A percentile compares a stretch with the other conserved stretches of the same genome.
Conservation (phyloP, 345 rosid genomes). For the Acer saccharum region DNA sequence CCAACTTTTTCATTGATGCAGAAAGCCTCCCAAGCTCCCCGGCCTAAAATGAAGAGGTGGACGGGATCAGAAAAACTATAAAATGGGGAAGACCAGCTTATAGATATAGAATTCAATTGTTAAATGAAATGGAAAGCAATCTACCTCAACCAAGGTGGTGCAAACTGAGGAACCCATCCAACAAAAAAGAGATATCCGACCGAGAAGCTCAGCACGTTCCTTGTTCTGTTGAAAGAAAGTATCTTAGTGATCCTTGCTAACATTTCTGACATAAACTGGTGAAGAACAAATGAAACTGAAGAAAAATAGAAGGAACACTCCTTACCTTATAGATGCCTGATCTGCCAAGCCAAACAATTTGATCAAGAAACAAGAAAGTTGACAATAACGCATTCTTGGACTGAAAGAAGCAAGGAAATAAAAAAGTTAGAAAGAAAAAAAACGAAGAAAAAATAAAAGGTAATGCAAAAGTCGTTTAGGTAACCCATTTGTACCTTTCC, state of each 20-base stretch:
- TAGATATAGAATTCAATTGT: not conserved
- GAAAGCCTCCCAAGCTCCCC: constrained; percentile 92
- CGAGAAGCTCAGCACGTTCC: constrained; percentile 74
- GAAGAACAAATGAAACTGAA: constrained; percentile 1
- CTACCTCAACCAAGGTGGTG: constrained; percentile 81
- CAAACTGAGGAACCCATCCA: constrained; percentile 95
- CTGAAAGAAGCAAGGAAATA: constrained; percentile 45
- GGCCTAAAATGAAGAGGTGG: constrained; percentile 40
- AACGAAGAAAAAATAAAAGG: not conserved
- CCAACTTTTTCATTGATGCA: constrained; percentile 74
- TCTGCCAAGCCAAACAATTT: constrained; percentile 96
- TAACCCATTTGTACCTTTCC: constrained; percentile 64
- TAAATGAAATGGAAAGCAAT: constrained; percentile 17
- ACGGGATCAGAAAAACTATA: not conserved
- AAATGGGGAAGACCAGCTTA: no score
- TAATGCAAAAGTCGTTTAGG: not conserved
- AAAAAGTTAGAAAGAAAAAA: constrained; percentile 13
- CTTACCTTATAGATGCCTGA: constrained; percentile 89
- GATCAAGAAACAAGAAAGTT: constrained; percentile 94
- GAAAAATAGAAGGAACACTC: not conserved
- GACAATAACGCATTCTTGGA: constrained; percentile 87
- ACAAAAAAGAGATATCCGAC: constrained; percentile 81
- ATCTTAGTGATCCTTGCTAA: not conserved
- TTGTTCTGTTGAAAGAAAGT: constrained; percentile 58
- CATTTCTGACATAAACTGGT: constrained; percentile 12